Percentiles rank a stretch among this genome's conserved stretches.
Evolutionary conservation across 1,139 yeast species (phyloP).

Genomic region (Magnusiomyces tetraspermus): DNA sequence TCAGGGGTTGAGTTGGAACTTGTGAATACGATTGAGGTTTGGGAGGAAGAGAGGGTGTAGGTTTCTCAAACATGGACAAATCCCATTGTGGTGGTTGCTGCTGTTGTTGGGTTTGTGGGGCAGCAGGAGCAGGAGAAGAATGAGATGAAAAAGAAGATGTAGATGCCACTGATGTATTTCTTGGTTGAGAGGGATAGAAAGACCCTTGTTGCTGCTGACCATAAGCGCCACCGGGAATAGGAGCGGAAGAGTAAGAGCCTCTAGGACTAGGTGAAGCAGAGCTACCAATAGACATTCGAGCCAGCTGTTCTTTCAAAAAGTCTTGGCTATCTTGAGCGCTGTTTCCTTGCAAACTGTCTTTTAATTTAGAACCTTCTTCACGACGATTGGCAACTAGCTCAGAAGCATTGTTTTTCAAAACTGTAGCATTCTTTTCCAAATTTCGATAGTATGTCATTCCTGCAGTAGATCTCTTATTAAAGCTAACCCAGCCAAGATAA

Average conservation of each 20-base stretch:
- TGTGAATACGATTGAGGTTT: slow-evolving; percentile 24
- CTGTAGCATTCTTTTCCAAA: slow-evolving; percentile 39
- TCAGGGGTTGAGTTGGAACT: slow-evolving; percentile 18
- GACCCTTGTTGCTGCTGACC: slow-evolving; percentile 6
- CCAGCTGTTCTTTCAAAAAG: slow-evolving; percentile 21
- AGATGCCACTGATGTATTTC: slow-evolving; percentile 1
- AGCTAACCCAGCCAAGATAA: slow-evolving; percentile 46
- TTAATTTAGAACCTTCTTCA: slow-evolving; percentile 28
- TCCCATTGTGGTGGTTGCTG: slow-evolving; percentile 12
- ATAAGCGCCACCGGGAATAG: slow-evolving; percentile 1
- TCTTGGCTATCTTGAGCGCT: slow-evolving; percentile 19
- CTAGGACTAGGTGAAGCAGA: slow-evolving; percentile 4
- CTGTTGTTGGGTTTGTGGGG: slow-evolving; percentile 9
- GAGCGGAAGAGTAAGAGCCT: neutral
- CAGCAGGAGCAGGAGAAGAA: neutral
- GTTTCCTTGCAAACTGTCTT: slow-evolving; percentile 14
- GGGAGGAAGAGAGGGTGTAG: slow-evolving; percentile 13
- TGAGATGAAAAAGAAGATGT: slow-evolving; percentile 11
- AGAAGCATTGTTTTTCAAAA: slow-evolving; percentile 34
- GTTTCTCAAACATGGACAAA: slow-evolving; percentile 6
- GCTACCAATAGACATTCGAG: slow-evolving; percentile 18
- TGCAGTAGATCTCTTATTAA: slow-evolving; percentile 47
- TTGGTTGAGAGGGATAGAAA: neutral
- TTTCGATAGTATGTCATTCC: slow-evolving; percentile 58
- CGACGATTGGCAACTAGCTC: slow-evolving; percentile 32